These are phyloP conservation scores for Gyrodon lividus DNA, from an alignment of 768 basidiomycete species.

Conservation along the genomic window DNA sequence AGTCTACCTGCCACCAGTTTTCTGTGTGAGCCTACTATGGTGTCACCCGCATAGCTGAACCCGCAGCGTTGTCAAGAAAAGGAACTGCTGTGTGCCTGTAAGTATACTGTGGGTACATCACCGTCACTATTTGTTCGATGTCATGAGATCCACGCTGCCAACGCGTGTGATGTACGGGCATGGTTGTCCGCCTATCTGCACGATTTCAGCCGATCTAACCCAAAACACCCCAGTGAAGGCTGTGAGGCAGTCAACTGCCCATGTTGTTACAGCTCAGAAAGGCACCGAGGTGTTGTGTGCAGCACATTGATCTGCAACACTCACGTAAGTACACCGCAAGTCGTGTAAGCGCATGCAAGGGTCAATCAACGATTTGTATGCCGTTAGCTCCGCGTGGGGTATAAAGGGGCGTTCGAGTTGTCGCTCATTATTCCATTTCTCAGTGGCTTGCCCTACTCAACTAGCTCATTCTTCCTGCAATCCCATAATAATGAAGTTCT, in stretches of 20 bases:
- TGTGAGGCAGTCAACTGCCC: not conserved
- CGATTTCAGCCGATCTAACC: not conserved
- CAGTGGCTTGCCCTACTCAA: not conserved
- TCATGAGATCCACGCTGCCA: not conserved
- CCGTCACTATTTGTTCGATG: not conserved
- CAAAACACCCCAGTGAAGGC: not conserved
- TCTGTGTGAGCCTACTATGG: too few species aligned
- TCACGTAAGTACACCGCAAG: not conserved
- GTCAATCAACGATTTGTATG: not conserved
- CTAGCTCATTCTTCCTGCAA: not conserved
- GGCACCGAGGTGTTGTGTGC: too few species aligned
- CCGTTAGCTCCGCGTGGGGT: not conserved
- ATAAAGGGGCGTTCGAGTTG: constrained; percentile 3
- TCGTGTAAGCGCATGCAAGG: not conserved
- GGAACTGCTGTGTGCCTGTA: too few species aligned
- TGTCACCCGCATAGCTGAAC: too few species aligned
- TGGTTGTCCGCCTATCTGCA: not conserved
- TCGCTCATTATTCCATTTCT: not conserved
- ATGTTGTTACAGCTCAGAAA: too few species aligned
- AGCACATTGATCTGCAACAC: too few species aligned
- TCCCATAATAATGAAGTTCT: constrained; percentile 16
- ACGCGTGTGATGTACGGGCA: not conserved
- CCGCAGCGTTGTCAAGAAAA: too few species aligned
- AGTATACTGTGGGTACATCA: too few species aligned
- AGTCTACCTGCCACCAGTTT: too few species aligned